A percentile compares a stretch with the other conserved stretches of the same genome.
Evolutionary conservation across 352 stramenopile species (phyloP).

Genomic region (Phytophthora tentaculata): DNA sequence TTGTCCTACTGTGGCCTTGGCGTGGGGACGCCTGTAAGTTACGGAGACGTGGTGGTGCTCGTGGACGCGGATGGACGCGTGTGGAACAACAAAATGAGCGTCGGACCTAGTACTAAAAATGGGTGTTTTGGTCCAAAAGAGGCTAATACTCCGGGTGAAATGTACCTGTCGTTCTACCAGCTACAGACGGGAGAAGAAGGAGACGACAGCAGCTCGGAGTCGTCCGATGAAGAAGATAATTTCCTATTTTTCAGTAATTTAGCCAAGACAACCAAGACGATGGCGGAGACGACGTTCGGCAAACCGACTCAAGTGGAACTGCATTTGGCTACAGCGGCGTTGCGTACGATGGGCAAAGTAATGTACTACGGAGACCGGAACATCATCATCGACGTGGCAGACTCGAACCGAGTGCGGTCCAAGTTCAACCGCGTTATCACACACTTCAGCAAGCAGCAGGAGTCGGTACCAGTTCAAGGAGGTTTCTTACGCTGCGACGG

Average conservation of each 20-base stretch:
- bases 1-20: slow-evolving; percentile 65
- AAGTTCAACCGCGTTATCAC: slow-evolving; percentile 89
- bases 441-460: slow-evolving; percentile 74
- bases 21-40: slow-evolving; percentile 72
- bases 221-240: slow-evolving; percentile 63
- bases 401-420: slow-evolving; percentile 82
- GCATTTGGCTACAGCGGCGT: slow-evolving; percentile 51
- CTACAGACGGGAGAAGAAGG: slow-evolving; percentile 44
- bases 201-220: slow-evolving; percentile 55
- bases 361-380: slow-evolving; percentile 84
- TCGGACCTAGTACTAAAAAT: slow-evolving; percentile 76
- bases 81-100: slow-evolving; percentile 90
- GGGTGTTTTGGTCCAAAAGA: slow-evolving; percentile 81
- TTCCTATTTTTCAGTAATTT: slow-evolving; percentile 75
- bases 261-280: slow-evolving; percentile 62
- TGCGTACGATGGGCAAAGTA: slow-evolving; percentile 68
- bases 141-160: slow-evolving; percentile 72
- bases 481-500: slow-evolving; percentile 81
- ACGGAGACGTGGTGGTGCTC: slow-evolving; percentile 85
- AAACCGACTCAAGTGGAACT: slow-evolving; percentile 62
- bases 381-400: slow-evolving; percentile 79
- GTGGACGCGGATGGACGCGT: slow-evolving; percentile 65
- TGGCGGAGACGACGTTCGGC: slow-evolving; percentile 75
- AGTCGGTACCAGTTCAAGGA: slow-evolving; percentile 58
- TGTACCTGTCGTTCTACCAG: slow-evolving; percentile 85